Percentiles rank a stretch among this genome's conserved stretches.
phyloP scores from a whole-genome alignment of 2,329 filamentous ascomycete species.

The Phoma herbarum region DNA sequence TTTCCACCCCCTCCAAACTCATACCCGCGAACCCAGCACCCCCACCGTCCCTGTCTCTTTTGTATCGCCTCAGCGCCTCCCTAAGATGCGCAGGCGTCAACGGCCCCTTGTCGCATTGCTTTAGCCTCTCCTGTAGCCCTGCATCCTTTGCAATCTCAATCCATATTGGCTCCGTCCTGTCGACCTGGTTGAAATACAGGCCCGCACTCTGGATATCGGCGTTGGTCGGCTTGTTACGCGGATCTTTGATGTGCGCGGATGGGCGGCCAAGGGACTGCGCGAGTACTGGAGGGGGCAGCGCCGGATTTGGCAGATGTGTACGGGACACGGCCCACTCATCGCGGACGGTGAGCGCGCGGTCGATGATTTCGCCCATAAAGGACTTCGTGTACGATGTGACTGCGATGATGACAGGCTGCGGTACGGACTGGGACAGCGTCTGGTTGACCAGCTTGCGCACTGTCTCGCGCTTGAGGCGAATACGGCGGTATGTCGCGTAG shows the following conservation, averaged over 20 bases:
- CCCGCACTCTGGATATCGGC: slow-evolving; percentile 41
- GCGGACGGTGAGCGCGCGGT: slow-evolving; percentile 74
- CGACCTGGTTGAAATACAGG: slow-evolving; percentile 36
- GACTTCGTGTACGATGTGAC: slow-evolving; percentile 79
- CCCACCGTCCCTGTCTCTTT: slow-evolving; percentile 68
- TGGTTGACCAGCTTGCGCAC: slow-evolving; percentile 81
- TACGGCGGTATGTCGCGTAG: slow-evolving; percentile 75
- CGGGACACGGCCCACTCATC: slow-evolving; percentile 71
- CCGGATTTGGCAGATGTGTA: slow-evolving; percentile 46
- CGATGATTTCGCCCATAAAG: slow-evolving; percentile 79
- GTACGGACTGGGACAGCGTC: slow-evolving; percentile 80
- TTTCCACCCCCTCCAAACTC: slow-evolving; percentile 59
- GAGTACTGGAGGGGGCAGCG: slow-evolving; percentile 38
- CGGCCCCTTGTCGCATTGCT: slow-evolving; percentile 59
- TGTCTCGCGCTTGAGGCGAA: slow-evolving; percentile 72
- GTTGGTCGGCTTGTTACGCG: slow-evolving; percentile 39
- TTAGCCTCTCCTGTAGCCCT: slow-evolving; percentile 39
- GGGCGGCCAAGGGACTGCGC: slow-evolving; percentile 41
- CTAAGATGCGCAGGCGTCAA: slow-evolving; percentile 77
- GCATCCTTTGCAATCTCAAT: slow-evolving; percentile 39
- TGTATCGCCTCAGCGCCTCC: slow-evolving; percentile 76
- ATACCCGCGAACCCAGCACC: slow-evolving; percentile 62
- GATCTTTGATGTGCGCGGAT: slow-evolving; percentile 40
- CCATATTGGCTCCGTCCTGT: slow-evolving; percentile 37
- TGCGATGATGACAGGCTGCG: slow-evolving; percentile 75